These are phyloP conservation scores for Phoma sp. DNA, from an alignment of 2,329 filamentous ascomycete species.

Conservation along the genomic window DNA sequence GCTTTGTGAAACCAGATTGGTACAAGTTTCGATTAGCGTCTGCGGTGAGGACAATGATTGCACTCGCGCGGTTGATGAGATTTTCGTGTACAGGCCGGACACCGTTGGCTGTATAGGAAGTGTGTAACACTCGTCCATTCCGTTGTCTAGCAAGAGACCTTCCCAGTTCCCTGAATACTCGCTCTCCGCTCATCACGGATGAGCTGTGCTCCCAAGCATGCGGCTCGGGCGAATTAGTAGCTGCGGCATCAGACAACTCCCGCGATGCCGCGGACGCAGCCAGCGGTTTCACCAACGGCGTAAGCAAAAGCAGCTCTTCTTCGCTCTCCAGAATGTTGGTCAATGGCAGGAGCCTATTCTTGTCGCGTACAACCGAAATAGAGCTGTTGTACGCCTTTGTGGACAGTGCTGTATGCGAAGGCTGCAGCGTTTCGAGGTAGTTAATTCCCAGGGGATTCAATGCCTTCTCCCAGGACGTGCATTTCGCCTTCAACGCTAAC, in stretches of 20 bases:
- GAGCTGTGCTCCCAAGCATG: constrained; percentile 64
- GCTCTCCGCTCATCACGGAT: constrained; percentile 86
- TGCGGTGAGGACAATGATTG: constrained; percentile 89
- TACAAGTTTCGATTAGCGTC: constrained; percentile 95
- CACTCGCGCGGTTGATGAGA: constrained; percentile 84
- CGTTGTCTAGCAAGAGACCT: constrained; percentile 85
- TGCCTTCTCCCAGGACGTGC: constrained; percentile 89
- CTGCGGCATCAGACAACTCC: constrained; percentile 68
- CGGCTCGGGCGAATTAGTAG: constrained; percentile 62
- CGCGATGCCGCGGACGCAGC: constrained; percentile 86
- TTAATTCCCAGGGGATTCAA: constrained; percentile 83
- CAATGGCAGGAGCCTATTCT: constrained; percentile 82
- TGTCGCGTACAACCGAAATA: constrained; percentile 91
- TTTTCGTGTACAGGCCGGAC: constrained; percentile 93
- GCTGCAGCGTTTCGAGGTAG: constrained; percentile 80
- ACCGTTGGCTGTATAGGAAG: constrained; percentile 93
- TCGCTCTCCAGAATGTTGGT: constrained; percentile 81
- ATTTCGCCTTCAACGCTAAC: constrained; percentile 80
- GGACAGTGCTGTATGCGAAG: constrained; percentile 80
- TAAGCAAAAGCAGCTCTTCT: constrained; percentile 88
- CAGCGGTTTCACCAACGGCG: constrained; percentile 89
- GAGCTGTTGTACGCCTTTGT: constrained; percentile 89
- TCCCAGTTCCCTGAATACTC: constrained; percentile 89
- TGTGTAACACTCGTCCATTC: constrained; percentile 87
- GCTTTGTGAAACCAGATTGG: constrained; percentile 93